Evolutionary conservation across 305 asterid genomes (phyloP).

Genomic region (Ajuga reptans): DNA sequence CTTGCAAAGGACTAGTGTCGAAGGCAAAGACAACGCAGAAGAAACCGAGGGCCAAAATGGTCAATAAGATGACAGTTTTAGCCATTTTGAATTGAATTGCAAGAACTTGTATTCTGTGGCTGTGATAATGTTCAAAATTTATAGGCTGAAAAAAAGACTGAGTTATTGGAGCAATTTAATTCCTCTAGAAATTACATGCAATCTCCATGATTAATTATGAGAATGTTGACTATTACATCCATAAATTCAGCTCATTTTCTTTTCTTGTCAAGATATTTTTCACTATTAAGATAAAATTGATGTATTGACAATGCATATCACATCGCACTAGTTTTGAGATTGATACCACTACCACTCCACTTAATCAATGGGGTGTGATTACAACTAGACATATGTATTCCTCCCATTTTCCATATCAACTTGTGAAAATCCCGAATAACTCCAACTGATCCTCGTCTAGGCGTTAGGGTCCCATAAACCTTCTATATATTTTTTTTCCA

Average conservation of each 20-base stretch:
- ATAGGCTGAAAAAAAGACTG: neutral
- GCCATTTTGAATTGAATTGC: neutral
- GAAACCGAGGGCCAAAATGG: neutral
- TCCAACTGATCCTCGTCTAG: too few relatives aligned
- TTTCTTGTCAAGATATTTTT: too few relatives aligned
- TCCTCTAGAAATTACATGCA: neutral
- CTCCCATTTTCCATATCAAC: too few relatives aligned
- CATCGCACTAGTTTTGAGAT: too few relatives aligned
- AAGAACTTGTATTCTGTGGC: neutral
- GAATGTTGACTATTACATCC: neutral
- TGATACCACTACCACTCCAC: too few relatives aligned
- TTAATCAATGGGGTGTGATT: too few relatives aligned
- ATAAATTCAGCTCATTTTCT: neutral
- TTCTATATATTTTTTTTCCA: too few relatives aligned
- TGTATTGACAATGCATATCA: too few relatives aligned
- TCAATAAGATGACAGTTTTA: neutral
- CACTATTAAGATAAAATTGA: neutral
- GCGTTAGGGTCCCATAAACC: too few relatives aligned
- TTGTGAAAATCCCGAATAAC: too few relatives aligned
- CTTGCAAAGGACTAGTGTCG: slow-evolving; percentile 6
- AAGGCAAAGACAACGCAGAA: neutral
- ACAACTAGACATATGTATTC: too few relatives aligned
- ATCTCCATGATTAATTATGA: too few relatives aligned
- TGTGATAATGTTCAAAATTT: neutral
- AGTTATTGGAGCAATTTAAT: neutral